Conservation (phyloP, 1,284 basidiomycete genomes). For the Melanopsichium pennsylvanicum region DNA sequence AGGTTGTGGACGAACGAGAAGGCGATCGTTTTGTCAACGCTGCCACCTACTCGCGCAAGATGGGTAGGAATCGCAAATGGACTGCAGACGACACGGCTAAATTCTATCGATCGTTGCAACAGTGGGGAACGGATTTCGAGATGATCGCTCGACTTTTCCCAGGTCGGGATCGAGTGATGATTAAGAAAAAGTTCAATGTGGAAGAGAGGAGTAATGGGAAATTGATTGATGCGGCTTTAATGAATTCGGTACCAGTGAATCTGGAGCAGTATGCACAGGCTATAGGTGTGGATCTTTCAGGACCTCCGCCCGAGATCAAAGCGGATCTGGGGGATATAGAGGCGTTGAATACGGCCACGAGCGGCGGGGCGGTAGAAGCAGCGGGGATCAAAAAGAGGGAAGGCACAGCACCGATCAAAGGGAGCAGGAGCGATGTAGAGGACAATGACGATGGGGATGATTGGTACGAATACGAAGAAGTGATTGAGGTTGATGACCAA, state of each 20-base stretch:
- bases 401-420: conserved; percentile 9
- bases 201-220: conserved; percentile 80
- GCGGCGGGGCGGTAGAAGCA: background rate
- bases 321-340: conserved; percentile 35
- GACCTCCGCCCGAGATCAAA: conserved; percentile 59
- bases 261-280: conserved; percentile 60
- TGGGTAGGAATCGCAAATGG: conserved; percentile 75
- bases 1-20: conserved; percentile 82
- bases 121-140: conserved; percentile 91
- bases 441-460: conserved; percentile 36
- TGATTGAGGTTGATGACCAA: conserved; percentile 49
- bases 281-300: conserved; percentile 60
- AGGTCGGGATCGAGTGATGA: conserved; percentile 82
- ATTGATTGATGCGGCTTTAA: conserved; percentile 56
- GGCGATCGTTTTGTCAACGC: conserved; percentile 76
- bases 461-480: conserved; percentile 47
- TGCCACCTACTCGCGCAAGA: conserved; percentile 76
- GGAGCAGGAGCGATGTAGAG: conserved; percentile 38
- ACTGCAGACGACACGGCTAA: conserved; percentile 82
- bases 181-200: conserved; percentile 87
- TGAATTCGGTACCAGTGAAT: conserved; percentile 55
- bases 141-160: conserved; percentile 84
- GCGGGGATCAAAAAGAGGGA: conserved; percentile 33
- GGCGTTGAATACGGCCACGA: conserved; percentile 1
- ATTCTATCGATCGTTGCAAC: conserved; percentile 81